A percentile compares a stretch with the other conserved stretches of the same genome.
Evolutionary conservation across 192 early-diverging fungal species (phyloP).

Genomic region (Coemansia biformis): DNA sequence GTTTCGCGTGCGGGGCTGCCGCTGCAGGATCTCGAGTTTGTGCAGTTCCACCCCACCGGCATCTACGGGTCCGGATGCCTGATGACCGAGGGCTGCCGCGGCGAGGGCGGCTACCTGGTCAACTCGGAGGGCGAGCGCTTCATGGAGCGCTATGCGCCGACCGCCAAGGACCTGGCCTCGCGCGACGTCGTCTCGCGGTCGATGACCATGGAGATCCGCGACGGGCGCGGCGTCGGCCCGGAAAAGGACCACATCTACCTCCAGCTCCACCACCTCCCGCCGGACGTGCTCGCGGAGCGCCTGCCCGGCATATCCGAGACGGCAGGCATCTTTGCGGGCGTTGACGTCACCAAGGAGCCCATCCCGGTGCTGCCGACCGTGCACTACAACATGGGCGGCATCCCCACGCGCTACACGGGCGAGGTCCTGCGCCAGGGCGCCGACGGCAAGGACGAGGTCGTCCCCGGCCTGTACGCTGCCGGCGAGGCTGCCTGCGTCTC

Average conservation of each 20-base stretch:
- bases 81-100: slow-evolving; percentile 95
- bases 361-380: slow-evolving; percentile 98
- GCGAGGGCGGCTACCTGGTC: slow-evolving; percentile 95
- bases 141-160: slow-evolving; percentile 99
- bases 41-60: slow-evolving; percentile 99
- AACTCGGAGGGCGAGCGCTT: slow-evolving; percentile 97
- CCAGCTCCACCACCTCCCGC: slow-evolving; percentile 91
- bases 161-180: slow-evolving; percentile 96
- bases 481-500: slow-evolving; percentile 97
- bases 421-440: slow-evolving; percentile 76
- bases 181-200: slow-evolving; percentile 98
- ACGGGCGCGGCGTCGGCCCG: slow-evolving; percentile 93
- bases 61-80: slow-evolving; percentile 98
- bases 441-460: slow-evolving; percentile 83
- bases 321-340: slow-evolving; percentile 95
- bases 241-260: slow-evolving; percentile 96
- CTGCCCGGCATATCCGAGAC: slow-evolving; percentile 99
- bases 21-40: slow-evolving; percentile 97
- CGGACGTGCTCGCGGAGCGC: slow-evolving; percentile 84
- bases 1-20: slow-evolving; percentile 93
- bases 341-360: slow-evolving; percentile 99
- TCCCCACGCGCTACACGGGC: slow-evolving; percentile 95
- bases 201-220: slow-evolving; percentile 97
- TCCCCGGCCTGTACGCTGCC: slow-evolving; percentile 97
- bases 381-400: slow-evolving; percentile 99